Evolutionary conservation across 2,329 filamentous ascomycete genomes (phyloP), one percentile per base, ranked within the genome.

Genomic region (Fusarium oligoseptatum): DNA sequence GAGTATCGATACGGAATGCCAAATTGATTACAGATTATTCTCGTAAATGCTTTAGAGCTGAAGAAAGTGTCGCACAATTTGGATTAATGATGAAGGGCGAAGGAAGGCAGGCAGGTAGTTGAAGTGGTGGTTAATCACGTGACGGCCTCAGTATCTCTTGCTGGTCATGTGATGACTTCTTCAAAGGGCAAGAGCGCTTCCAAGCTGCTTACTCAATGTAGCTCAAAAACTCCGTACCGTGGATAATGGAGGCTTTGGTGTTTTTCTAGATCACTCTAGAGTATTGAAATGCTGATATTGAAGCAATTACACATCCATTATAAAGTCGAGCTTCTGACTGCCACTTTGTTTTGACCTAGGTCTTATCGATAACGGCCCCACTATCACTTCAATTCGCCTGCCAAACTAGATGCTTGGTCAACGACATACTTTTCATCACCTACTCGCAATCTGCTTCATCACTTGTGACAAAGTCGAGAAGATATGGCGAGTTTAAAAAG

Each of bases 401-500:
- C 29, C 52, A 57, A 39, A 58, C 36, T 39, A 10, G 77, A 79
- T 65, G 70, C 61, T 73, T 69, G 66, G 66, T 67, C 66, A 69
- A 72, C 67, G 58, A 67, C 61, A 62, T 61, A 58, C 72, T 74
- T 74, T 76, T 78, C 75, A 68, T 69, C 73, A 67, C 50, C 65
- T 37, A 60, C 63, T 66, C 58, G 62, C 69, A 64, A 63, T 66
- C 61, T 45, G 14, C 55, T 48, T 58, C 55, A 39, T 48, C 39
- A 62, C 56, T 43, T 22, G 50, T 66, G 22, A 45, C 57, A 39
- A 43, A 60, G 39, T 39, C 48, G 48, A 62, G 57, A 65, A 73
- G 83, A 76, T 7, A 93, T 93, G 91, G 90, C 91, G 68, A 92
- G 90, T 79, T 86, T 93, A 71, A 93, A 93, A 81, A 83, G 91